Evolutionary conservation across 208 protist species (phyloP), one percentile per base, ranked within the genome.

Genomic region (Angomonas ambiguus): DNA sequence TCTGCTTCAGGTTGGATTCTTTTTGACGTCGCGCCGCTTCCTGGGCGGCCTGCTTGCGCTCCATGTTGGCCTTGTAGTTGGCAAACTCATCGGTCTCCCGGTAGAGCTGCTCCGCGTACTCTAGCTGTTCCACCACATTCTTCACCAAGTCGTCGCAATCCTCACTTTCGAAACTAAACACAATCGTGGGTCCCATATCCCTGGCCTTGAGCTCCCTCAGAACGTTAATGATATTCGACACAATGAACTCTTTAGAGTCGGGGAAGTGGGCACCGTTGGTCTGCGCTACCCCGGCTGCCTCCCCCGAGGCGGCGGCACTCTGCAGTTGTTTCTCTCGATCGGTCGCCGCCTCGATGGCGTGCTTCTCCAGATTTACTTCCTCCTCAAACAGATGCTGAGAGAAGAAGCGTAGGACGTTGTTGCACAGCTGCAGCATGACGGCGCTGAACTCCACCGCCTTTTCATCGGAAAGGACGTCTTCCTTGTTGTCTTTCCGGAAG

Each of bases 101-200:
- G 71, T 94, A 95, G 25, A 72, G 71, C 41, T 62, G 48, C 78
- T 97, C 89, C 24, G 87, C 84, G 31, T 76, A 63, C 76, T 95
- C 92, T 41, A 97, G 81, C 25, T 82, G 70, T 27, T 80, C 71
- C 61, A 93, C 77, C 55, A 95, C 80, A 25, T 78, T 76, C 76
- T 88, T 84, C 0, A 88, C 90, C 20, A 97, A 69, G 62, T 95
- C 83, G 20, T 93, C 83, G 68, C 94, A 97, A 61, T 83, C 79
- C 61, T 87, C 79, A n/a, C 79, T 82, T 61, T 94, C 89, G 65
- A 97, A 96, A 65, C 71, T 88, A 76, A 97, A 97, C 57, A 96
- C 86, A 67, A 97, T 92, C 16, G 79, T 85, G 28, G 94, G 94
- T 18, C 92, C 85, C 83, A 96, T 91, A 45, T 96, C 78, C 22